Evolutionary conservation across 306 rosid genomes (phyloP).

Genomic region (Alnus glutinosa): DNA sequence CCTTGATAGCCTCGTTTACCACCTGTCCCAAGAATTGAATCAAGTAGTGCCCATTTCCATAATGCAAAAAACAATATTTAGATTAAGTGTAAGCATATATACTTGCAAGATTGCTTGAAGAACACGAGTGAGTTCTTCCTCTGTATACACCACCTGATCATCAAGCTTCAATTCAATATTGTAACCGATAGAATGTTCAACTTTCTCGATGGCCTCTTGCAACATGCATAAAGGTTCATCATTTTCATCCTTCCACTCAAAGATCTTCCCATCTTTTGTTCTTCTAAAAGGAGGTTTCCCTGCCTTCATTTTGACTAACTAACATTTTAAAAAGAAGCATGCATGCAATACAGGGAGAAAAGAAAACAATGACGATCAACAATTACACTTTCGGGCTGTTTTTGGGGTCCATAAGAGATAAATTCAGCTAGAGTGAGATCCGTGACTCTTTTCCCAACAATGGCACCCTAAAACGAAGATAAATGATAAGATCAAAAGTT

Average conservation of each 20-base stretch:
- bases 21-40: slow-evolving; percentile 37
- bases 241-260: slow-evolving; percentile 65
- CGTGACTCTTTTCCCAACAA: slow-evolving; percentile 58
- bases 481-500: neutral
- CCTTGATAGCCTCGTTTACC: slow-evolving; percentile 47
- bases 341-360: neutral
- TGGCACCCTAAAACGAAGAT: slow-evolving; percentile 52
- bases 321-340: no score
- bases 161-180: slow-evolving; percentile 85
- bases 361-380: neutral
- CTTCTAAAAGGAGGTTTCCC: slow-evolving; percentile 59
- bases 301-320: slow-evolving; percentile 10
- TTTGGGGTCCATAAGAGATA: slow-evolving; percentile 67
- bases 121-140: slow-evolving; percentile 42
- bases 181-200: slow-evolving; percentile 59
- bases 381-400: slow-evolving; percentile 40
- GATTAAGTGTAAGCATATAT: neutral
- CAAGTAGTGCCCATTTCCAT: neutral
- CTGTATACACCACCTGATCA: slow-evolving; percentile 55
- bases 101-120: slow-evolving; percentile 62
- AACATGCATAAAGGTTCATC: slow-evolving; percentile 75
- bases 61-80: neutral
- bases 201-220: slow-evolving; percentile 59
- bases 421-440: slow-evolving; percentile 58
- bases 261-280: slow-evolving; percentile 50